phyloP scores from a whole-genome alignment of 169 alveolate genomes.

The Cytauxzoon felis region DNA sequence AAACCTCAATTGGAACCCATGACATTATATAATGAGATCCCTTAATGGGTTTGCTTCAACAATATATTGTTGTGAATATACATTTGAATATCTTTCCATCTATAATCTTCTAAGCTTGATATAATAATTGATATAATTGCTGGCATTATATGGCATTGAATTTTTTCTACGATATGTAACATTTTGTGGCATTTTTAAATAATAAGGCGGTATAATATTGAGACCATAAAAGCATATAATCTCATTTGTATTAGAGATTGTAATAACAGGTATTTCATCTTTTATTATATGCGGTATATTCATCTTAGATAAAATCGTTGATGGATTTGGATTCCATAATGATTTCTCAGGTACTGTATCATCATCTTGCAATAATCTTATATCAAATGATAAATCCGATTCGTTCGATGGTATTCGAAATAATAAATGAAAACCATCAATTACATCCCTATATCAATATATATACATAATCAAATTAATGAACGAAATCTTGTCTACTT shows the following conservation, averaged over 20 bases:
- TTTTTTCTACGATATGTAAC: not conserved
- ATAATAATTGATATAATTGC: not conserved
- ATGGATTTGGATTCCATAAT: constrained; percentile 37
- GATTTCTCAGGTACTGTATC: constrained; percentile 39
- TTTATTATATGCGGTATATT: constrained; percentile 18
- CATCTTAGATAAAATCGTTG: constrained; percentile 28
- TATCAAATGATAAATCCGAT: constrained; percentile 23
- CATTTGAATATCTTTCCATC: too few relatives aligned
- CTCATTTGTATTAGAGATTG: constrained; percentile 30
- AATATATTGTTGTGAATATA: too few relatives aligned
- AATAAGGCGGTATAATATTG: constrained; percentile 46
- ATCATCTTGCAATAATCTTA: constrained; percentile 35
- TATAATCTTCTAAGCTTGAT: too few relatives aligned
- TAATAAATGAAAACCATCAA: not conserved
- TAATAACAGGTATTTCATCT: constrained; percentile 56
- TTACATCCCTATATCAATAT: not conserved
- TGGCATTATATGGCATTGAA: not conserved
- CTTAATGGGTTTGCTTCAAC: too few relatives aligned
- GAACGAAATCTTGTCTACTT: too few relatives aligned
- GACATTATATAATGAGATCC: too few relatives aligned
- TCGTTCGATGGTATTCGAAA: not conserved
- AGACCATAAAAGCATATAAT: constrained; percentile 57
- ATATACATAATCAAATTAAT: too few relatives aligned
- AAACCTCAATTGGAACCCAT: too few relatives aligned
- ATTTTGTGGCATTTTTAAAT: not conserved